A percentile compares a stretch with the other conserved stretches of the same genome.
phyloP scores from a whole-genome alignment of 306 rosid genomes.

The Boehmeria nivea region DNA sequence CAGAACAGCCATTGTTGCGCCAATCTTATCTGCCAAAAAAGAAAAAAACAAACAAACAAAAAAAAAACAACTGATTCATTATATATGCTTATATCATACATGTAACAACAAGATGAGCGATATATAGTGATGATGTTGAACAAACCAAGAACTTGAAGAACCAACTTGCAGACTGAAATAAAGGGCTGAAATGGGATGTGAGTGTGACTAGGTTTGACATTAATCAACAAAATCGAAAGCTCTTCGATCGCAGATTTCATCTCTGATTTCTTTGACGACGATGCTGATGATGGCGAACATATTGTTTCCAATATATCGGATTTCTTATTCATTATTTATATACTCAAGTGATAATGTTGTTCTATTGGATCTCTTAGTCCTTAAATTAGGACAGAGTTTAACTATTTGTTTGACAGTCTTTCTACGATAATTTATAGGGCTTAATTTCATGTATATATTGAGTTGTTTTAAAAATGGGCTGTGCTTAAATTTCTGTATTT shows the following conservation, averaged over 20 bases:
- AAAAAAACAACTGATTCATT: no score
- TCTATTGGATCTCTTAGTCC: no score
- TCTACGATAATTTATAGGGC: background rate
- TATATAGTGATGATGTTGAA: background rate
- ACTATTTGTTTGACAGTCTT: background rate
- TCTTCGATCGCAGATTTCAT: conserved; percentile 2
- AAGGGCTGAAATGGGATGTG: conserved; percentile 6
- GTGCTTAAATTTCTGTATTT: background rate
- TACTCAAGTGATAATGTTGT: background rate
- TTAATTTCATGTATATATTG: no score
- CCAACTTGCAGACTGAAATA: conserved; percentile 5
- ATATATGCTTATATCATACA: background rate
- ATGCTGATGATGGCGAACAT: background rate
- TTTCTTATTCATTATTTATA: background rate
- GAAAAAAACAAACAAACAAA: no score
- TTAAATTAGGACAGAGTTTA: no score
- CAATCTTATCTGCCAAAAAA: conserved; percentile 81
- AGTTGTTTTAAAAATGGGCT: background rate
- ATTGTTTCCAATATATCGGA: background rate
- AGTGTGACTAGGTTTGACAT: background rate
- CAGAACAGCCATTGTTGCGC: conserved; percentile 70
- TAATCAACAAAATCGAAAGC: background rate
- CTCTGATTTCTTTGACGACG: background rate
- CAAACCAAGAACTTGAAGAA: conserved; percentile 11
- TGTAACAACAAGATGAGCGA: background rate